Evolutionary conservation across 768 basidiomycete species (phyloP).

Genomic region (Hirschioporus abietinus): DNA sequence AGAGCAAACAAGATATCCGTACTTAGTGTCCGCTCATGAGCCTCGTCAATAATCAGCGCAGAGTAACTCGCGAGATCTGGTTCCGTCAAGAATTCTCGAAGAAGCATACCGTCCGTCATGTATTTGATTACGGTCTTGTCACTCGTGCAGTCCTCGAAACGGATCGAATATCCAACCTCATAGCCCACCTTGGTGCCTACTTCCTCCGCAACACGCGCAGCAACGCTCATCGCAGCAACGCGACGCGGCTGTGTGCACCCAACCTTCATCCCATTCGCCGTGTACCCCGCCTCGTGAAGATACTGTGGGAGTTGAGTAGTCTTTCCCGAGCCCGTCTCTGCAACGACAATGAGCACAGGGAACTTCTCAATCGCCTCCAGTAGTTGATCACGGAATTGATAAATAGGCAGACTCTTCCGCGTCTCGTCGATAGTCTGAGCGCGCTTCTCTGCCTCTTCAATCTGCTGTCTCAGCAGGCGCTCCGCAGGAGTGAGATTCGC

Average conservation of each 20-base stretch:
- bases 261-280: constrained; percentile 78
- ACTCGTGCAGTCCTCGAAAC: constrained; percentile 99
- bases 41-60: constrained; percentile 96
- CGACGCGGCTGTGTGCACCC: constrained; percentile 98
- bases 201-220: constrained; percentile 97
- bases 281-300: constrained; percentile 96
- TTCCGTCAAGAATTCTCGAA: constrained; percentile 96
- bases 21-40: constrained; percentile 94
- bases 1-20: constrained; percentile 98
- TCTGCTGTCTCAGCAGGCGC: constrained; percentile 76
- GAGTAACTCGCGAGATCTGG: constrained; percentile 95
- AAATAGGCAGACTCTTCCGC: constrained; percentile 91
- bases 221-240: constrained; percentile 99
- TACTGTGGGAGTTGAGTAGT: constrained; percentile 98
- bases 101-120: constrained; percentile 99
- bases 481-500: constrained; percentile 78
- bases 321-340: constrained; percentile 98
- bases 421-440: constrained; percentile 89
- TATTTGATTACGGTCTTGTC: constrained; percentile 99
- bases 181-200: constrained; percentile 97
- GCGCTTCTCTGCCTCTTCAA: constrained; percentile 87
- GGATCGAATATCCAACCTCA: constrained; percentile 99
- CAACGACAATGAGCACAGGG: constrained; percentile 95
- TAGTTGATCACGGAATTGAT: constrained; percentile 79
- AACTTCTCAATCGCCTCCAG: constrained; percentile 86